Conservation (phyloP, 345 rosid genomes). For the Salix arbutifolia region DNA sequence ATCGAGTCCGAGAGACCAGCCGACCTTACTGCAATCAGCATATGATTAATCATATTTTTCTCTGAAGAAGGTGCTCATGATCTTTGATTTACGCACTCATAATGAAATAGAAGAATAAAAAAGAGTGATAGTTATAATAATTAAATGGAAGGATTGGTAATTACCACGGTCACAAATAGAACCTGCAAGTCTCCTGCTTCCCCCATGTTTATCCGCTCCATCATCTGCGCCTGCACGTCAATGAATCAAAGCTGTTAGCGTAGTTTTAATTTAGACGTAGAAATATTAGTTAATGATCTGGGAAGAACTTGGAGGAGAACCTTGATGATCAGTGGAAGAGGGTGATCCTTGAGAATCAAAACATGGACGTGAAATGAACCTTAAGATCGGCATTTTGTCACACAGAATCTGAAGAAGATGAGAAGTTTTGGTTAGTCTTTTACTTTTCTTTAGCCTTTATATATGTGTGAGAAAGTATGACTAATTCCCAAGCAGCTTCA, state of each 20-base stretch:
- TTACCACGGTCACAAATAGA: background rate
- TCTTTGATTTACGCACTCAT: background rate
- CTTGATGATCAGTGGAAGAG: background rate
- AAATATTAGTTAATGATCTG: background rate
- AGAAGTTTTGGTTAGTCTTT: background rate
- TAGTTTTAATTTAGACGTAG: background rate
- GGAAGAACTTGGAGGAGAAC: background rate
- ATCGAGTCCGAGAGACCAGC: slow-evolving; percentile 35
- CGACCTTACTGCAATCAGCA: slow-evolving; percentile 27
- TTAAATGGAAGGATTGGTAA: background rate
- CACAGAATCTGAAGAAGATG: background rate
- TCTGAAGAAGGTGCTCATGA: background rate
- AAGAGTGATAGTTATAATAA: background rate
- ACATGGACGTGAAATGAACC: background rate
- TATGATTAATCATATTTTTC: background rate
- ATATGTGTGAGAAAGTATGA: too few relatives aligned
- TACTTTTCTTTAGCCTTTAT: background rate
- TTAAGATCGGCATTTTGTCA: too few relatives aligned
- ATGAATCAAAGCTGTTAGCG: background rate
- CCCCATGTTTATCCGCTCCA: background rate
- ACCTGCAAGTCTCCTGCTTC: background rate
- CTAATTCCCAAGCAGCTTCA: too few relatives aligned
- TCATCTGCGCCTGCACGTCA: background rate
- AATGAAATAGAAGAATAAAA: background rate
- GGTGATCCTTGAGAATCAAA: background rate